Conservation (phyloP, 306 rosid genomes). For the Vigna radiata region DNA sequence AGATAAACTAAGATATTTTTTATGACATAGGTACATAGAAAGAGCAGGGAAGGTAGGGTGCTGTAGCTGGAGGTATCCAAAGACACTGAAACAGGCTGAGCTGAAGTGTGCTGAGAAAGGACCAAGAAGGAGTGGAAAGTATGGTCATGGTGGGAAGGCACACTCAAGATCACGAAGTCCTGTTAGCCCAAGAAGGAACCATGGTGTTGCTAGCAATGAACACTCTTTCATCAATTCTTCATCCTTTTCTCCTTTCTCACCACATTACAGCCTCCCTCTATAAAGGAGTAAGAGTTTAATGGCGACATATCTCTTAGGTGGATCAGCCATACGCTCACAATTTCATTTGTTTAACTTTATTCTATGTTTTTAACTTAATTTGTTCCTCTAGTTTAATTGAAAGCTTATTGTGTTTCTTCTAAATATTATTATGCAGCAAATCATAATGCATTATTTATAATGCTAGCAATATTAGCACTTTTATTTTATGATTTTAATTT, state of each 20-base stretch:
- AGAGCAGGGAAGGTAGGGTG: slow-evolving; percentile 49
- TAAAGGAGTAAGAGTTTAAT: neutral
- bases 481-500: no score
- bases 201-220: slow-evolving; percentile 32
- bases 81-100: slow-evolving; percentile 36
- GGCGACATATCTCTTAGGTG: neutral
- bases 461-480: no score
- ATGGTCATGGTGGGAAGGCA: slow-evolving; percentile 29
- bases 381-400: neutral
- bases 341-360: slow-evolving; percentile 25
- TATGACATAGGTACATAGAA: slow-evolving; percentile 40
- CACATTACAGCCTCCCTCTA: slow-evolving; percentile 40
- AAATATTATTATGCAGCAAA: no score
- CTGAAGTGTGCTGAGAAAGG: slow-evolving; percentile 46
- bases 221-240: slow-evolving; percentile 41
- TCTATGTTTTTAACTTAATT: slow-evolving; percentile 11
- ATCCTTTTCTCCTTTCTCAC: slow-evolving; percentile 38
- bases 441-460: no score
- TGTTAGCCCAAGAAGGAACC: slow-evolving; percentile 12
- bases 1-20: neutral
- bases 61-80: slow-evolving; percentile 45
- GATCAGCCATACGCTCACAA: neutral
- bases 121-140: slow-evolving; percentile 34
- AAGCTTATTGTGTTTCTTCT: neutral
- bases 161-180: slow-evolving; percentile 35